Evolutionary conservation across 2,329 filamentous ascomycete genomes (phyloP).

Genomic region (Amesomyces nigricolor): DNA sequence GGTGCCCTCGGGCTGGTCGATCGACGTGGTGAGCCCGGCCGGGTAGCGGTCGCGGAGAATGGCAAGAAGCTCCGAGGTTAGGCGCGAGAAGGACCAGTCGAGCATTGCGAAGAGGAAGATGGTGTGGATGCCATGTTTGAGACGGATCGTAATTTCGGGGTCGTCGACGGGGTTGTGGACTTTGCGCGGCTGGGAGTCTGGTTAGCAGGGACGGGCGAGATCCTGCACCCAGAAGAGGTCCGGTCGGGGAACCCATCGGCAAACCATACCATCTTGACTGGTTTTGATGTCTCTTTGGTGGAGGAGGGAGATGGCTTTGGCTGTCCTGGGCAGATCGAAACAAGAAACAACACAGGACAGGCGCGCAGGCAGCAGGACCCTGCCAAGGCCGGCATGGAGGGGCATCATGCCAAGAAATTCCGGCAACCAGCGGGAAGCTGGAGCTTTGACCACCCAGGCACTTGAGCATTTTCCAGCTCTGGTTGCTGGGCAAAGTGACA

Average conservation of each 20-base stretch:
- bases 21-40: conserved; percentile 41
- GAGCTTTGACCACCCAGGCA: conserved; percentile 20
- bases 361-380: not conserved
- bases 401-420: not conserved
- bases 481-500: too few relatives aligned
- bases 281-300: too few relatives aligned
- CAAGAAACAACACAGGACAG: too few relatives aligned
- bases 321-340: too few relatives aligned
- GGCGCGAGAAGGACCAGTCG: conserved; percentile 48
- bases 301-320: too few relatives aligned
- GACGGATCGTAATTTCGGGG: conserved; percentile 58
- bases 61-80: conserved; percentile 54
- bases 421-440: not conserved
- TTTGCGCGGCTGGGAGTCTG: conserved; percentile 13
- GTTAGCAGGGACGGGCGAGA: not conserved
- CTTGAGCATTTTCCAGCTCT: not conserved
- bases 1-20: conserved; percentile 32
- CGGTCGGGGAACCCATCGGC: too few relatives aligned
- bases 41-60: conserved; percentile 55
- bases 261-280: not conserved
- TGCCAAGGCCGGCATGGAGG: not conserved
- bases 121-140: conserved; percentile 68
- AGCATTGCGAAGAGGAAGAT: conserved; percentile 62
- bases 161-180: conserved; percentile 29
- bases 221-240: too few relatives aligned